Conservation (phyloP, 1,284 basidiomycete genomes). For the Cryptococcus floricola region DNA sequence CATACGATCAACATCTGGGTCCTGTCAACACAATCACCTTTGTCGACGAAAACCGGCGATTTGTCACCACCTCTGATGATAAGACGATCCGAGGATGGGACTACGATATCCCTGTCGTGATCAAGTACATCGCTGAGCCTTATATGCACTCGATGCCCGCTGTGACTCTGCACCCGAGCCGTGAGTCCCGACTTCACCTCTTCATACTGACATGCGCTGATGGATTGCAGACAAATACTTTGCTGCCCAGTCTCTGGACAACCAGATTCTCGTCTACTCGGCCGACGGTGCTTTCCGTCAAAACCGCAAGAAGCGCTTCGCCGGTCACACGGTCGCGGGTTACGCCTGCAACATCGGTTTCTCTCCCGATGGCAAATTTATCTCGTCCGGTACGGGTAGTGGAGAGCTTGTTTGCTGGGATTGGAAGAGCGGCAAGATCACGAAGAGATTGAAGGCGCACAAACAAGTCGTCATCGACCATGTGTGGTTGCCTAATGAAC, state of each 20-base stretch:
- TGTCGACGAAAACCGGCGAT: conserved; percentile 89
- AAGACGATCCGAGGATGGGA: conserved; percentile 99
- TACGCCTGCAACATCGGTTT: conserved; percentile 96
- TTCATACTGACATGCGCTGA: background rate
- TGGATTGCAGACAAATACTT: conserved; percentile 79
- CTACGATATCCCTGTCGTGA: conserved; percentile 96
- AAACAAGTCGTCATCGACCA: conserved; percentile 94
- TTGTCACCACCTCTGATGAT: conserved; percentile 98
- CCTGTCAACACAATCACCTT: conserved; percentile 99
- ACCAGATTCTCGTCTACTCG: conserved; percentile 94
- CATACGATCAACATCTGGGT: conserved; percentile 97
- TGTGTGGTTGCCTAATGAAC: conserved; percentile 96
- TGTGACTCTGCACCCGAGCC: conserved; percentile 87
- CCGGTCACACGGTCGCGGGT: conserved; percentile 91
- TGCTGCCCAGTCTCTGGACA: conserved; percentile 94
- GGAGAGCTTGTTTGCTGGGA: conserved; percentile 99
- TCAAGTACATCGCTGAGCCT: conserved; percentile 99
- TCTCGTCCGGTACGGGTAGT: conserved; percentile 90
- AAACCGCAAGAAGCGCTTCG: conserved; percentile 96
- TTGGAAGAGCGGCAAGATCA: conserved; percentile 95
- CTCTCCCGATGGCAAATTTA: conserved; percentile 92
- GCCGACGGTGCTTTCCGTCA: conserved; percentile 91
- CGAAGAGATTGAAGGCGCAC: conserved; percentile 83
- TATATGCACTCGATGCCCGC: conserved; percentile 99
- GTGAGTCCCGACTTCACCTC: conserved; percentile 55